Evolutionary conservation across 2,329 filamentous ascomycete species (phyloP).

Genomic region (Sporothrix humicola): DNA sequence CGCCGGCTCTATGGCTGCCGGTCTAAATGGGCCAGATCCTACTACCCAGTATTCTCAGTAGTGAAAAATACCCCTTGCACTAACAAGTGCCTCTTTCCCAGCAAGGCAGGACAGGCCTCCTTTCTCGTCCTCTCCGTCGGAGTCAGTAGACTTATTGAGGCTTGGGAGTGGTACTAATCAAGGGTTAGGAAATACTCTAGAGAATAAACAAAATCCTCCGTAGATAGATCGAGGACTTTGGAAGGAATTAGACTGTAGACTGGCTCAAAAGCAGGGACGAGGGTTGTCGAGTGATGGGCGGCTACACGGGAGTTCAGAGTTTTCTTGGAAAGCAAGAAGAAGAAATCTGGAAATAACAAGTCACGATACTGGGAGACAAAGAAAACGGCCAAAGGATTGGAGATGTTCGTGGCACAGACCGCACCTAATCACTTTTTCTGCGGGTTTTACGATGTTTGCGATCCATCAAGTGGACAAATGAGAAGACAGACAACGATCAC

Average conservation of each 20-base stretch:
- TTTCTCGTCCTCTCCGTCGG: background rate
- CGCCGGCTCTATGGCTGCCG: background rate
- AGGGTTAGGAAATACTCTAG: background rate
- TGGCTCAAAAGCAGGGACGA: background rate
- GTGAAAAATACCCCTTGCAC: background rate
- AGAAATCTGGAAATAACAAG: background rate
- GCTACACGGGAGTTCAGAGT: background rate
- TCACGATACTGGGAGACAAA: background rate
- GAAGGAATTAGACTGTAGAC: background rate
- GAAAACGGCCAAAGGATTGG: background rate
- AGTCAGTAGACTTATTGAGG: background rate
- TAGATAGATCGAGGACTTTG: background rate
- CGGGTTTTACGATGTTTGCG: too few species aligned
- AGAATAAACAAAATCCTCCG: background rate
- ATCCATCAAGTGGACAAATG: background rate
- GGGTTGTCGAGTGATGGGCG: background rate
- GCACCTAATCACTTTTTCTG: constrained; percentile 8
- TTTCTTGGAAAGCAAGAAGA: background rate
- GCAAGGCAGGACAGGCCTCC: background rate
- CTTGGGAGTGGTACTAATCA: too few species aligned
- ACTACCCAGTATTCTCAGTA: background rate
- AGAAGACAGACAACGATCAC: background rate
- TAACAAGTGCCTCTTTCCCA: background rate
- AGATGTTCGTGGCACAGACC: constrained; percentile 4
- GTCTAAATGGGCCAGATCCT: background rate